Evolutionary conservation across 1,139 yeast genomes (phyloP), one percentile per base, ranked within the genome.

Genomic region (Lodderomyces elongisporus): DNA sequence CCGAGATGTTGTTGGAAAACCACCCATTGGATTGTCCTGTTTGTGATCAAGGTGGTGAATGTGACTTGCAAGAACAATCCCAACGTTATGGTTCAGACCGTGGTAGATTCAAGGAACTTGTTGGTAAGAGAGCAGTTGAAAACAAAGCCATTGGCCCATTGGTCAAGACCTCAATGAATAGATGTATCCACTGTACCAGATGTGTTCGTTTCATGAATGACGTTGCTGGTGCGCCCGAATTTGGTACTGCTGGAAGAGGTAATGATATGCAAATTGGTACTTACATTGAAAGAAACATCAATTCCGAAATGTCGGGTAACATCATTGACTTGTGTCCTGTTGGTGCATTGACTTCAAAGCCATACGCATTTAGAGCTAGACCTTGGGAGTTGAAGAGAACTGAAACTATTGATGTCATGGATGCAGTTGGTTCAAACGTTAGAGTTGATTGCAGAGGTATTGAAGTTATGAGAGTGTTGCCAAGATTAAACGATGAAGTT

Each of bases 341-440:
- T 43, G 95, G 95, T 51, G 95, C 95, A 3, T 76, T 85, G 52
- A 85, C 95, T 31, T 79, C 88, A 21, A 85, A 85, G 61, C 95
- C 95, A 27, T 85, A 85, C 52, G 89, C 95, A 16, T 85, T 85
- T 70, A 80, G 77, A 57, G 94, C 95, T 14, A 78, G 95, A 60
- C 95, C 95, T 28, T 85, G 95, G 95, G 95, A 85, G 62, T 74
- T 85, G 56, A 85, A 85, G 69, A 79, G 85, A 70, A 84, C 94
- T 34, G 95, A 85, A 61, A 74, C 91, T 35, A 77, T 85, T 51
- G 95, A 85, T 60, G 94, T 85, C 18, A 63, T 79, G 66, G 95
- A 85, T 58, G 95, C 81, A 21, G 57, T 85, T 33, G 95, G 95
- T 27, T 79, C 91, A 34, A 83, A 80, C 54, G 74, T 85, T 43